phyloP scores from a whole-genome alignment of 1,139 yeast species.

The Geotrichum fermentans region DNA sequence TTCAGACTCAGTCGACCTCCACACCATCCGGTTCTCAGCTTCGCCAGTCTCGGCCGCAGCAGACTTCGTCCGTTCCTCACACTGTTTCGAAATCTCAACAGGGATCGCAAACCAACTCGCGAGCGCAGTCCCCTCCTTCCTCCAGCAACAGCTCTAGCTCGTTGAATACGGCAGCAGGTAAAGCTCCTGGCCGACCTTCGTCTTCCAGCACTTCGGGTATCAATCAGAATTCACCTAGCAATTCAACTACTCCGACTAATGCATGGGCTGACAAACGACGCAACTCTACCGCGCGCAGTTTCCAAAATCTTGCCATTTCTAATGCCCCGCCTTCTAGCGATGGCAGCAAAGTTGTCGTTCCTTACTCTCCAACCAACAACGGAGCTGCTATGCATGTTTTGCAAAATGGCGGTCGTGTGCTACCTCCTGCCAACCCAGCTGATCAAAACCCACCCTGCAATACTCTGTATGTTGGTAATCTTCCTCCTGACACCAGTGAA shows the following conservation, averaged over 20 bases:
- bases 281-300: conserved; percentile 19
- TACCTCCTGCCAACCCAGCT: conserved; percentile 98
- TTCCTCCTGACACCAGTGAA: conserved; percentile 96
- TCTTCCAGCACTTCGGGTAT: conserved; percentile 5
- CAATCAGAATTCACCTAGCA: not conserved
- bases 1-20: conserved; percentile 4
- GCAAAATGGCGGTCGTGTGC: conserved; percentile 46
- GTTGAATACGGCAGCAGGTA: not conserved
- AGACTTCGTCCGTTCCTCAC: not conserved
- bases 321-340: conserved; percentile 14
- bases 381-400: conserved; percentile 35
- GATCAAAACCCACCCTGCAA: conserved; percentile 99
- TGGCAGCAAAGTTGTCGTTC: conserved; percentile 21
- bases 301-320: conserved; percentile 15
- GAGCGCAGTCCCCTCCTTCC: conserved; percentile 15
- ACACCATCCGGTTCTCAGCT: conserved; percentile 1
- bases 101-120: conserved; percentile 6
- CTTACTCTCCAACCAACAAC: conserved; percentile 34
- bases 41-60: not conserved
- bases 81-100: conserved; percentile 13
- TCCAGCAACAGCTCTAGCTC: conserved; percentile 6
- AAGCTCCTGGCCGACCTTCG: not conserved
- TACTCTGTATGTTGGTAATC: conserved; percentile 90
- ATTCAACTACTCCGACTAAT: conserved; percentile 6
- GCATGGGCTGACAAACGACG: conserved; percentile 19